phyloP scores from a whole-genome alignment of 2,329 filamentous ascomycete species.

The Pseudocercospora pini-densiflorae region DNA sequence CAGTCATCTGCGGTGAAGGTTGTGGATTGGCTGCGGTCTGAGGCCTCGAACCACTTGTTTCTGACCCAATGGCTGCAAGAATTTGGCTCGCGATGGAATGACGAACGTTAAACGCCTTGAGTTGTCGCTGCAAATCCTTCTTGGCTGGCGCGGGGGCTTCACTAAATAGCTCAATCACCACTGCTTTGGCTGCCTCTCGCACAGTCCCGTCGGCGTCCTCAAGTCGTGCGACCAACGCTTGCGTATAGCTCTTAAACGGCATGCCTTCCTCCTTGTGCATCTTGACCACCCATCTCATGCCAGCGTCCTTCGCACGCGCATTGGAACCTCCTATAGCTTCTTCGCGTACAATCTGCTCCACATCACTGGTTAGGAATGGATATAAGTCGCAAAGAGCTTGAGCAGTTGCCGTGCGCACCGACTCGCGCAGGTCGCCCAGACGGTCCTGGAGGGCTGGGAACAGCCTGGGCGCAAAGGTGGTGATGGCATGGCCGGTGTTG shows the following conservation, averaged over 20 bases:
- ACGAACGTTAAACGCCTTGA: conserved; percentile 82
- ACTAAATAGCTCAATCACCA: conserved; percentile 85
- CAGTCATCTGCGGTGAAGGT: conserved; percentile 40
- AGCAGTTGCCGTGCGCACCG: conserved; percentile 73
- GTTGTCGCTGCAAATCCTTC: conserved; percentile 83
- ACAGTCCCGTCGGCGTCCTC: conserved; percentile 91
- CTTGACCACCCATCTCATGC: conserved; percentile 83
- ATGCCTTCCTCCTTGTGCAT: conserved; percentile 82
- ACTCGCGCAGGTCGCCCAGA: conserved; percentile 86
- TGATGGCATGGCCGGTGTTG: conserved; percentile 70
- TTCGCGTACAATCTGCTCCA: conserved; percentile 80
- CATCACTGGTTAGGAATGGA: conserved; percentile 69
- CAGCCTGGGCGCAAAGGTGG: conserved; percentile 67
- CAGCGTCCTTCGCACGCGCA: conserved; percentile 79
- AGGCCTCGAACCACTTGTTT: conserved; percentile 33
- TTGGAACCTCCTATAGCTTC: conserved; percentile 80
- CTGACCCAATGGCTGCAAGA: conserved; percentile 70
- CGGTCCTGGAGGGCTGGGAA: conserved; percentile 80
- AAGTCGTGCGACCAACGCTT: conserved; percentile 79
- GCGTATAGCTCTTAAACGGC: conserved; percentile 82
- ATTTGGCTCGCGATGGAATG: conserved; percentile 85
- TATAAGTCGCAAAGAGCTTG: conserved; percentile 81
- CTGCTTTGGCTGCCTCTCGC: conserved; percentile 79
- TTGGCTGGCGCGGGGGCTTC: conserved; percentile 82
- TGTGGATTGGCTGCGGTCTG: conserved; percentile 32